Evolutionary conservation across 2,329 filamentous ascomycete genomes (phyloP).

Genomic region (Diaporthe ilicicola): DNA sequence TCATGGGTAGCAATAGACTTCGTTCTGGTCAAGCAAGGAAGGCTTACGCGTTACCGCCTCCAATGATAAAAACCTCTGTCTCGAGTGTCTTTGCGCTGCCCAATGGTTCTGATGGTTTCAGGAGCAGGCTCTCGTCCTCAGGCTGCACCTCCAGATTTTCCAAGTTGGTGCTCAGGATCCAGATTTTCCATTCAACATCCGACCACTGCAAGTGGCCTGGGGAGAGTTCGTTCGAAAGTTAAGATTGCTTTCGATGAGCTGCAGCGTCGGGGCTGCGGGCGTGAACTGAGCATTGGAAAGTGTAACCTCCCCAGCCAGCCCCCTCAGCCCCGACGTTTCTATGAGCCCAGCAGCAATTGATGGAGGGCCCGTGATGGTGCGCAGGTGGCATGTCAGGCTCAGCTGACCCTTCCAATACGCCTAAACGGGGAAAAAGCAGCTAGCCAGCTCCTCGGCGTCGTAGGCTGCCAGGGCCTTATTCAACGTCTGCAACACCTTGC

Average conservation of each 20-base stretch:
- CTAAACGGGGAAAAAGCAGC: slow-evolving; percentile 43
- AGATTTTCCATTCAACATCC: slow-evolving; percentile 46
- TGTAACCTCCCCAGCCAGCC: neutral
- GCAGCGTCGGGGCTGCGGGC: slow-evolving; percentile 17
- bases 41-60: slow-evolving; percentile 41
- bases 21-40: neutral
- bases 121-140: slow-evolving; percentile 42
- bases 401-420: slow-evolving; percentile 48
- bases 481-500: slow-evolving; percentile 31
- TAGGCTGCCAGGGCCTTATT: slow-evolving; percentile 35
- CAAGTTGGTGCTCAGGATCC: slow-evolving; percentile 43
- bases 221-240: slow-evolving; percentile 44
- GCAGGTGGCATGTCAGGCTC: slow-evolving; percentile 46
- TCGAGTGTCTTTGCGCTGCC: slow-evolving; percentile 32
- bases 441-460: slow-evolving; percentile 37
- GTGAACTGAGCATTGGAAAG: slow-evolving; percentile 3
- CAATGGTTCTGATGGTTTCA: slow-evolving; percentile 34
- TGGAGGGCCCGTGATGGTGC: slow-evolving; percentile 40
- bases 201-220: slow-evolving; percentile 42
- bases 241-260: slow-evolving; percentile 43
- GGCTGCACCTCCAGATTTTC: slow-evolving; percentile 36
- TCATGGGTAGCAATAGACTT: neutral
- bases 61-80: slow-evolving; percentile 45
- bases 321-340: slow-evolving; percentile 7
- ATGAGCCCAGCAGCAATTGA: slow-evolving; percentile 33